Evolutionary conservation across 1,284 basidiomycete genomes (phyloP).

Genomic region (Trichosporon asahii): DNA sequence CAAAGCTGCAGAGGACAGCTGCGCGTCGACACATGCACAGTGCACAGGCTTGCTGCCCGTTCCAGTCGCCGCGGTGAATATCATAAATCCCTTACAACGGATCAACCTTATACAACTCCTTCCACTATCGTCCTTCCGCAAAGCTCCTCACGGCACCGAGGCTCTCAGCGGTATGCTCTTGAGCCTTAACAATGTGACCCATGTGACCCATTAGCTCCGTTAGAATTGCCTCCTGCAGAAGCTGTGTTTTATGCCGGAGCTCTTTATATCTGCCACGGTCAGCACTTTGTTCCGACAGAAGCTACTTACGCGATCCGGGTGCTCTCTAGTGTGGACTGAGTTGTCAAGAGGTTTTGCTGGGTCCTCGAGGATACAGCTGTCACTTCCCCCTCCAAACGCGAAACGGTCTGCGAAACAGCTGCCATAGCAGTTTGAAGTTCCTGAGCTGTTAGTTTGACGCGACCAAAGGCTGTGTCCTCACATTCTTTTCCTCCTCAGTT

Average conservation of each 20-base stretch:
- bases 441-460: conserved; percentile 22
- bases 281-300: neutral
- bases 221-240: conserved; percentile 39
- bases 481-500: conserved; percentile 71
- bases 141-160: conserved; percentile 40
- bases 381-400: conserved; percentile 41
- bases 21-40: too few relatives aligned
- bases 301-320: conserved; percentile 42
- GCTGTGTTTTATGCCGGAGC: conserved; percentile 42
- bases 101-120: neutral
- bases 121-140: conserved; percentile 35
- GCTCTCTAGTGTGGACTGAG: conserved; percentile 42
- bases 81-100: too few relatives aligned
- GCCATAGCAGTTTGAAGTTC: conserved; percentile 35
- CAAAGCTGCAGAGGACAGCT: too few relatives aligned
- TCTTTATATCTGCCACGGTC: conserved; percentile 34
- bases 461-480: conserved; percentile 34
- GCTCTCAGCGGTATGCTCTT: conserved; percentile 44
- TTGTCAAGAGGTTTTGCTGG: conserved; percentile 39
- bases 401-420: conserved; percentile 36
- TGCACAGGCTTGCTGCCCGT: too few relatives aligned
- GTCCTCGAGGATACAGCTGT: conserved; percentile 35
- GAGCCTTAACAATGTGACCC: conserved; percentile 44
- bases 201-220: conserved; percentile 42
- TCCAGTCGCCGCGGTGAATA: too few relatives aligned